A percentile compares a stretch with the other conserved stretches of the same genome.
Conservation (phyloP, 441 rosid species). For the Croton laevigatus region DNA sequence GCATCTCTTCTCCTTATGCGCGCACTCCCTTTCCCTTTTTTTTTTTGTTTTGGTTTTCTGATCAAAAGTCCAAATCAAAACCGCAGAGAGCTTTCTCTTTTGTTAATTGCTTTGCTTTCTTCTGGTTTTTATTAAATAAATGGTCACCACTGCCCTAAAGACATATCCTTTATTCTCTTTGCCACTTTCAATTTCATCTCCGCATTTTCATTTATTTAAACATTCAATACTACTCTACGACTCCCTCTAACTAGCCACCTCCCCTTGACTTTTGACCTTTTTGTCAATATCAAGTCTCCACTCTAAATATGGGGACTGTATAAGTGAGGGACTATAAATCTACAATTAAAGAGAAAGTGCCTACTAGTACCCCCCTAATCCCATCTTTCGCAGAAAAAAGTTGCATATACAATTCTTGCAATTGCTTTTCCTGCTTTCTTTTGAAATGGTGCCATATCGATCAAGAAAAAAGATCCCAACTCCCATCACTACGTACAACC, state of each 20-base stretch:
- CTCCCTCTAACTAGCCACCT: background rate
- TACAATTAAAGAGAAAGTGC: background rate
- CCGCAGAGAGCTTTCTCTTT: constrained; percentile 33
- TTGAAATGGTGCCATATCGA: background rate
- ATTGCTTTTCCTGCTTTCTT: background rate
- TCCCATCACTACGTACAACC: background rate
- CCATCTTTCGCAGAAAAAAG: background rate
- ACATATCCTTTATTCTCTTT: constrained; percentile 49
- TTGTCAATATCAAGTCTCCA: constrained; percentile 15
- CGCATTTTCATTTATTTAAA: background rate
- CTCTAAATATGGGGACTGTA: background rate
- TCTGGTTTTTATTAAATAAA: constrained; percentile 15
- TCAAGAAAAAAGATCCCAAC: background rate
- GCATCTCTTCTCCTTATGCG: constrained; percentile 10
- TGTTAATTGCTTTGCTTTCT: constrained; percentile 2
- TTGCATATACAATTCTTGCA: background rate
- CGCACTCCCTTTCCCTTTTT: background rate
- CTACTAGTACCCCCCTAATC: background rate
- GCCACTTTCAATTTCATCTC: constrained; percentile 24
- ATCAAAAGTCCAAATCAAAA: constrained; percentile 19
- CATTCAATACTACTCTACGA: background rate
- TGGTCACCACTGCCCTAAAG: constrained; percentile 36
- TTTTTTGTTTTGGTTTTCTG: background rate
- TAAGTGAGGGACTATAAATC: background rate
- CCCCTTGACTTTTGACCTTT: constrained; percentile 13